Base-by-base conservation (phyloP, 2,329 filamentous ascomycete species). In the Madurella fahalii region DNA sequence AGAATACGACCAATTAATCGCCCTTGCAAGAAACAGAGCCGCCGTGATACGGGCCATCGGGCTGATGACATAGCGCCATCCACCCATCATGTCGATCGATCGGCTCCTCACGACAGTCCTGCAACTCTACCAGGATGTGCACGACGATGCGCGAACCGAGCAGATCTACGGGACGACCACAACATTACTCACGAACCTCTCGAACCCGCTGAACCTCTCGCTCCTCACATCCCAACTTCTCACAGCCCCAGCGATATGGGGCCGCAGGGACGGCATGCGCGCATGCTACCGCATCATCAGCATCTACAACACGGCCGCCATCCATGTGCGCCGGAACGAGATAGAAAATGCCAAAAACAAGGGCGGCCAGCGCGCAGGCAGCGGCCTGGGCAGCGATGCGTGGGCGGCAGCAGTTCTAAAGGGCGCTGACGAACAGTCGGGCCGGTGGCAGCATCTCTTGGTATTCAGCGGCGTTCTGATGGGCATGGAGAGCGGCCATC, bases 381-480 rank as follows among this genome's bases (percentile, higher is more conserved):
- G 76, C 49, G 76, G 73, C 3, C 58, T 83, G 9, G 58, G 67
- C 25, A 74, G 75, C 60, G 78, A 82, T 47, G 74, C 72, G 18
- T 85, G 82, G 82, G 73, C 80, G 9, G 74, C 76, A 17, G 80
- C 80, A 1, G 76, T 85, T 3, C 76, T 78, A 42, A 78, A 78
- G 62, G 82, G 82, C 37, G 75, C 79, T 9, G 81, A 85, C 51
- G 78, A 78, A 32, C 76, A 77, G 43, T 83, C 83, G 15, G 79
- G 77, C 25, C 77, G 89, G 65, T 96, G 90, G 90, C 86, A 90
- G 69, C 91, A 96, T 69, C 71, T 91, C 31, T 75, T 96, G n/a
- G 80, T 92, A 5, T 79, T 96, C 9, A 85, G 85, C 0, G 92
- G 90, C 2, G 74, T 95, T 18, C 71, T 96, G 54, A 80, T 93